Percentiles rank a stretch among this genome's conserved stretches.
phyloP scores from a whole-genome alignment of 768 basidiomycete species.

The Lactarius sp. region DNA sequence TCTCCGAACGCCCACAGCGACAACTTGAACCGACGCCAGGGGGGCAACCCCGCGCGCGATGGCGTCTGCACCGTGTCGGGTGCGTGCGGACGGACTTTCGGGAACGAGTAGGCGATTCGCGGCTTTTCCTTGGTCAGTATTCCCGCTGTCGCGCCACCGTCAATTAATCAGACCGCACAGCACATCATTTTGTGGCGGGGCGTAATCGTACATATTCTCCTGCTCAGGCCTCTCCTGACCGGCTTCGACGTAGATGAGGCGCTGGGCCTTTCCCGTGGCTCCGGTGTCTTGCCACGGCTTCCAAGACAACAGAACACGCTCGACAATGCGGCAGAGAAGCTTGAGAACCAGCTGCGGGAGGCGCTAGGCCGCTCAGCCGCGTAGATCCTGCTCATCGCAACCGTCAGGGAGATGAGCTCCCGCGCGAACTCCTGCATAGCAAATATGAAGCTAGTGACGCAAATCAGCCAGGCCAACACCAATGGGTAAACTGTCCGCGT shows the following conservation, averaged over 20 bases:
- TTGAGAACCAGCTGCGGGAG: slow-evolving; percentile 27
- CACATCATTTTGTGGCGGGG: neutral
- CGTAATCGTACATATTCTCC: slow-evolving; percentile 30
- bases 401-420: slow-evolving; percentile 76
- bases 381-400: slow-evolving; percentile 79
- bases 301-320: slow-evolving; percentile 29
- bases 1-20: slow-evolving; percentile 67
- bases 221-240: slow-evolving; percentile 24
- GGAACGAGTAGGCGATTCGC: slow-evolving; percentile 61
- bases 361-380: slow-evolving; percentile 52
- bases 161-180: neutral
- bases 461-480: slow-evolving; percentile 6
- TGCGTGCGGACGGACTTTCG: slow-evolving; percentile 76
- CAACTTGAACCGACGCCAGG: slow-evolving; percentile 60
- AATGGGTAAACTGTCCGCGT: slow-evolving; percentile 32
- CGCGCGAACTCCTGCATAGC: slow-evolving; percentile 90
- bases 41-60: slow-evolving; percentile 50
- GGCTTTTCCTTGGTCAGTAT: slow-evolving; percentile 39
- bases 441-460: slow-evolving; percentile 75
- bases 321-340: slow-evolving; percentile 35
- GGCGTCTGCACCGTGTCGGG: slow-evolving; percentile 86
- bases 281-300: slow-evolving; percentile 1
- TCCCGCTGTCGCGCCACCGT: slow-evolving; percentile 35
- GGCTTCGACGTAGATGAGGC: slow-evolving; percentile 15
- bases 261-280: neutral